A percentile compares a stretch with the other conserved stretches of the same genome.
phyloP scores from a whole-genome alignment of 2,329 filamentous ascomycete species.

The Fusarium nelsonii region DNA sequence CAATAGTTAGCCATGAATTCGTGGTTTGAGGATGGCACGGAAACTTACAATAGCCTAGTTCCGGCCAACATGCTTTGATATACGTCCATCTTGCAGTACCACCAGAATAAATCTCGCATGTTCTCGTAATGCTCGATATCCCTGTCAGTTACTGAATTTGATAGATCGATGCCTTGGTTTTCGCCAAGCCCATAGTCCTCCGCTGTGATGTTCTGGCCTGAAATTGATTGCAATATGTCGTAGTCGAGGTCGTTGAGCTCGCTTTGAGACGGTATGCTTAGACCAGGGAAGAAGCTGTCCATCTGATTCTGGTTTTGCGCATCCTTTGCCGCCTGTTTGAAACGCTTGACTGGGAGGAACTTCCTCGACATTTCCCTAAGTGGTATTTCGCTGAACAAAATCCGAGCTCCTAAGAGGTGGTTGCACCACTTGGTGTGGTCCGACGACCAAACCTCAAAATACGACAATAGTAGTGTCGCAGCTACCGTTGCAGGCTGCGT shows the following conservation, averaged over 20 bases:
- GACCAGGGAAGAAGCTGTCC: conserved; percentile 46
- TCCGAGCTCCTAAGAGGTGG: conserved; percentile 85
- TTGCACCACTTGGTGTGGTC: conserved; percentile 97
- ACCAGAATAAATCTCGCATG: conserved; percentile 91
- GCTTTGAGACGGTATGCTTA: conserved; percentile 35
- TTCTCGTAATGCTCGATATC: conserved; percentile 86
- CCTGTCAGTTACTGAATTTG: conserved; percentile 57
- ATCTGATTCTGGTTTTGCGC: conserved; percentile 54
- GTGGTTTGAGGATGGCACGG: background rate
- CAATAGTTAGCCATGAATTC: conserved; percentile 34
- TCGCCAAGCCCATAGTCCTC: conserved; percentile 55
- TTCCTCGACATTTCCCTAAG: conserved; percentile 78
- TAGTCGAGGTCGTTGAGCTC: conserved; percentile 57
- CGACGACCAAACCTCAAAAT: conserved; percentile 94
- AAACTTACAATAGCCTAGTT: conserved; percentile 82
- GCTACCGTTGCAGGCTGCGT: conserved; percentile 86
- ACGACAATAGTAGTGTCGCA: conserved; percentile 85
- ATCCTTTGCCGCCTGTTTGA: conserved; percentile 51
- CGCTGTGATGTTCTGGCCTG: conserved; percentile 55
- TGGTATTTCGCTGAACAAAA: conserved; percentile 85
- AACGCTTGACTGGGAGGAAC: conserved; percentile 72
- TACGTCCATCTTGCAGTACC: conserved; percentile 93
- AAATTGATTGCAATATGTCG: conserved; percentile 57
- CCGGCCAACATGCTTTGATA: conserved; percentile 92
- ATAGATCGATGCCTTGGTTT: conserved; percentile 46